These are phyloP conservation scores for Trametes gibbosa DNA, from an alignment of 768 basidiomycete genomes.

Conservation along the genomic window DNA sequence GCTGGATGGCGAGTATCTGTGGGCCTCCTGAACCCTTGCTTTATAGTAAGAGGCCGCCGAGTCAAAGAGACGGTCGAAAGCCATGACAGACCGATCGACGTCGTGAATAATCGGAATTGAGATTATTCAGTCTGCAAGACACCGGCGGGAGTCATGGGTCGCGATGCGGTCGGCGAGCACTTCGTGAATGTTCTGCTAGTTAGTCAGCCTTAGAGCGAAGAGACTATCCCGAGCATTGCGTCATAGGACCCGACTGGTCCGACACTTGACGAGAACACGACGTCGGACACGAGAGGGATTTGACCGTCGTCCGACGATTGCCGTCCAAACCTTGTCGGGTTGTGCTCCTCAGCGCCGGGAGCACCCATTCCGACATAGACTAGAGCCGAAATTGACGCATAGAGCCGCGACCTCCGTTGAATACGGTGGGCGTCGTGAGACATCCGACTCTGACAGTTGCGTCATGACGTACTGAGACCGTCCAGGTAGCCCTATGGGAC, in stretches of 20 bases:
- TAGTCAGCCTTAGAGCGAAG: constrained; percentile 1
- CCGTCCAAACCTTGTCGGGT: neutral
- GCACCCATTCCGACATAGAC: neutral
- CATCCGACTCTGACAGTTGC: no score
- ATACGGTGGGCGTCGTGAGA: no score
- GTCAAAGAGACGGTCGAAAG: neutral
- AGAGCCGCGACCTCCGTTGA: no score
- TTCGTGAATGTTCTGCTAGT: constrained; percentile 13
- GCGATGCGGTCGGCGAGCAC: neutral
- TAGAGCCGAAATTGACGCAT: neutral
- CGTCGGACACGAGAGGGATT: neutral
- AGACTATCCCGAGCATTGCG: neutral
- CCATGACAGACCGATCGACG: neutral
- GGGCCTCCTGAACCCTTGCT: neutral
- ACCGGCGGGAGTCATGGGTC: neutral
- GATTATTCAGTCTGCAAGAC: neutral
- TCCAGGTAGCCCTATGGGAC: neutral
- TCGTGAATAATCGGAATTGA: constrained; percentile 9
- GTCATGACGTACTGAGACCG: neutral
- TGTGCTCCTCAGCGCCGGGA: neutral
- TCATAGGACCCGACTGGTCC: constrained; percentile 1
- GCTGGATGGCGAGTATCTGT: neutral
- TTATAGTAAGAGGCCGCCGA: neutral
- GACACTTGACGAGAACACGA: constrained; percentile 1
- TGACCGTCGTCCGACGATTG: constrained; percentile 3